Evolutionary conservation across 768 basidiomycete species (phyloP).

Genomic region (Pleurotus eryngii): DNA sequence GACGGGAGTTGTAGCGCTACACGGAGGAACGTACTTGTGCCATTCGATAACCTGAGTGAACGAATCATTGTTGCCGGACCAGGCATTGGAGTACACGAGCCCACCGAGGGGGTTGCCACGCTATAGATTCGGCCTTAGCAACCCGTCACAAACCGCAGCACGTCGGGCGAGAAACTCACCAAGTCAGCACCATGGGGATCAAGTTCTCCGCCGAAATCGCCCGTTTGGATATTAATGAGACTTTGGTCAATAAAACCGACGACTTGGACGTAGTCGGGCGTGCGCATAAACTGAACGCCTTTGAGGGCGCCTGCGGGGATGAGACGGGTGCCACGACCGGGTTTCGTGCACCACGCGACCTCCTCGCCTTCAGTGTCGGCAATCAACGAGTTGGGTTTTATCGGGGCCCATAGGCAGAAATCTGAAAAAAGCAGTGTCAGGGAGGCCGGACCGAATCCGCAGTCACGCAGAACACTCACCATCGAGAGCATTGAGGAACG

Average conservation of each 20-base stretch:
- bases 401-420: constrained; percentile 71
- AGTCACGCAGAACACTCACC: constrained; percentile 27
- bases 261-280: constrained; percentile 60
- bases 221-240: constrained; percentile 50
- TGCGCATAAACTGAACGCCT: constrained; percentile 69
- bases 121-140: constrained; percentile 10
- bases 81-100: constrained; percentile 63
- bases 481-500: constrained; percentile 46
- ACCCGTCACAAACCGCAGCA: too few species aligned
- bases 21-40: constrained; percentile 37
- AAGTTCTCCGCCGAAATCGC: constrained; percentile 66
- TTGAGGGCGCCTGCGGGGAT: constrained; percentile 66
- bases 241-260: constrained; percentile 70
- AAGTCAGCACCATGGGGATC: constrained; percentile 67
- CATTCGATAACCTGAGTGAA: constrained; percentile 50
- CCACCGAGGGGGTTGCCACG: constrained; percentile 52
- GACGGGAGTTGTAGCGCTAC: too few species aligned
- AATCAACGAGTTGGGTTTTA: constrained; percentile 42
- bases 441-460: background rate
- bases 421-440: constrained; percentile 32
- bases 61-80: background rate
- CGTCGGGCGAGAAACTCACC: background rate
- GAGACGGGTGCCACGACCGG: constrained; percentile 66
- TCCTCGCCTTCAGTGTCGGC: constrained; percentile 66
- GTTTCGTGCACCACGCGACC: constrained; percentile 76